Evolutionary conservation across 495 filamentous ascomycete genomes (phyloP), one percentile per base, ranked within the genome.

Genomic region (Hypoxylon cercidicola): DNA sequence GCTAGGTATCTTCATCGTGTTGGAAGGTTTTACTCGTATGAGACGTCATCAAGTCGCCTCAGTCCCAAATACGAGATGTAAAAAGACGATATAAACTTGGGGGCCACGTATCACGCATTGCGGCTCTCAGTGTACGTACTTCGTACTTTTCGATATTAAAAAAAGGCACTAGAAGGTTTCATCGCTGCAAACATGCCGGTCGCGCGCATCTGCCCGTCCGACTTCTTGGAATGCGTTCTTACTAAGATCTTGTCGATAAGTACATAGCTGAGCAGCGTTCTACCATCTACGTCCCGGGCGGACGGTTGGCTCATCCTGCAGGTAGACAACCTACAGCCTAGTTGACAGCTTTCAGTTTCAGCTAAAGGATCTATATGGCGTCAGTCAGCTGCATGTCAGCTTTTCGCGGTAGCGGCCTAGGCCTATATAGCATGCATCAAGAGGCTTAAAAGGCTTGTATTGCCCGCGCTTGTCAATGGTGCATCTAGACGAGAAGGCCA

Each of bases 31-130:
- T 56, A 18, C 19, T 68, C 60, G 60, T 60, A 62, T 60, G 41
- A 44, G 44, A 60, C 65, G 65, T 68, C 65, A 68, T 64, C 65
- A 52, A 20, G 11, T 48, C 5, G 5, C 23, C 19, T 15, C 52
- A 47, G 12, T 25, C 20, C 41, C 56, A 56, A 64, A 68, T 68
- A 68, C 65, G 65, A 68, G 65, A 53, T 56, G 45, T 23, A 11
- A 41, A 63, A 23, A 39, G 28, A 56, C 45, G 44, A 64, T 58
- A 62, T 68, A 68, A 54, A 55, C 60, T 68, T 60, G 45, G 39
- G 30, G 35, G 65, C 65, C 65, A 53, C 65, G 65, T 63, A 68
- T 55, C 39, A 63, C 55, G 6, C 34, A 5, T 53, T 51, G 55
- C 30, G 40, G 55, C 51, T 48, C 45, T 41, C 32, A 35, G 48